These are phyloP conservation scores for Citrus unshiu DNA, from an alignment of 345 rosid species.

Conservation along the genomic window DNA sequence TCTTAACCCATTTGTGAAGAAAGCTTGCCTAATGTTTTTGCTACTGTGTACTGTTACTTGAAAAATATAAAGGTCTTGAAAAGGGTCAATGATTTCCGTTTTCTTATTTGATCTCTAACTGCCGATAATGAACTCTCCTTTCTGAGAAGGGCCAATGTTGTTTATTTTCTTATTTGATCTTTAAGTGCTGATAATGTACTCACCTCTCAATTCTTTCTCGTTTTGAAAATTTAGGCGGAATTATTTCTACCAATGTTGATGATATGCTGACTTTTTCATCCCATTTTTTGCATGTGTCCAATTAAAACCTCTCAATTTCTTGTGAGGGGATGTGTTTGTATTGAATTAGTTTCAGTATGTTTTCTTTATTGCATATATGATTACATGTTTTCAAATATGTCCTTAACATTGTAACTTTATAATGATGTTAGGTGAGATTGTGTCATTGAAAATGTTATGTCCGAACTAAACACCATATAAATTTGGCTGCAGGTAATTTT, in stretches of 20 bases:
- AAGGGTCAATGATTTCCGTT: neutral
- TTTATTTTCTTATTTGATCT: neutral
- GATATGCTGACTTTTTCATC: neutral
- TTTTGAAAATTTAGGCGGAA: neutral
- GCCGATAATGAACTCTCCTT: no score
- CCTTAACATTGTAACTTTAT: no score
- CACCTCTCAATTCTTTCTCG: neutral
- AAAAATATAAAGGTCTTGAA: neutral
- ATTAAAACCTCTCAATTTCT: neutral
- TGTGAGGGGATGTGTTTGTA: neutral
- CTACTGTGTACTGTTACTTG: neutral
- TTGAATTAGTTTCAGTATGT: no score
- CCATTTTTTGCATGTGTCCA: neutral
- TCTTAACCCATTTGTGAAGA: neutral
- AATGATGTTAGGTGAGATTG: neutral
- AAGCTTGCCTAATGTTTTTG: no score
- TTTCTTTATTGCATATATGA: no score
- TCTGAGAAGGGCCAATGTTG: neutral
- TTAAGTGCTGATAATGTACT: neutral
- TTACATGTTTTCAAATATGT: no score
- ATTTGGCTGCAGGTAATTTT: slow-evolving; percentile 57
- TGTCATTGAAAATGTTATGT: neutral
- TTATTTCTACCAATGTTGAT: neutral
- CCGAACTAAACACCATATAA: slow-evolving; percentile 1
- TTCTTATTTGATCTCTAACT: neutral